Conservation (phyloP, 352 stramenopile genomes). For the Blastocystis sp. region DNA sequence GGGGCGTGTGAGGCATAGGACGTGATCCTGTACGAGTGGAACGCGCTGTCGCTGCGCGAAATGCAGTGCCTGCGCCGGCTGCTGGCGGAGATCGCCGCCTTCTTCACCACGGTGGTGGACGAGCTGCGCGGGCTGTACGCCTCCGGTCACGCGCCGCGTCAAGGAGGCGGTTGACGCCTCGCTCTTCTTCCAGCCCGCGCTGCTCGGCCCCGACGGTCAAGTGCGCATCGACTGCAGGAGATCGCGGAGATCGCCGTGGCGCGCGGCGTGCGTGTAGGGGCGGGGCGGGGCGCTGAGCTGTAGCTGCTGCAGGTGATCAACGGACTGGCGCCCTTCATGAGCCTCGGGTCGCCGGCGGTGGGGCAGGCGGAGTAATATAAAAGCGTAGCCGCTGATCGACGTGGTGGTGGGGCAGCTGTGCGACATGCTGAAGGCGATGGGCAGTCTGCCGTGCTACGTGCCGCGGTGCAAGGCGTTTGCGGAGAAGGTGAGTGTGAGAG, state of each 20-base stretch:
- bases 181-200: too few species aligned
- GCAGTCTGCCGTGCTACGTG: neutral
- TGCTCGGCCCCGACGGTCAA: neutral
- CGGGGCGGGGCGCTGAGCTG: neutral
- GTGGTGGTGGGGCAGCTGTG: slow-evolving; percentile 8
- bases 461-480: slow-evolving; percentile 26
- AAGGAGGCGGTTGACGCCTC: neutral
- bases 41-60: slow-evolving; percentile 32
- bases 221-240: slow-evolving; percentile 48
- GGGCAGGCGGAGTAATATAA: neutral
- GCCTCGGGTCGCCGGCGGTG: slow-evolving; percentile 35
- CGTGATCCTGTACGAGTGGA: slow-evolving; percentile 35
- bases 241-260: slow-evolving; percentile 20
- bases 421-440: slow-evolving; percentile 9
- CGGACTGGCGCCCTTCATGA: slow-evolving; percentile 46
- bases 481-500: neutral
- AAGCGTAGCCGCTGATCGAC: slow-evolving; percentile 43
- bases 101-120: slow-evolving; percentile 48
- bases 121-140: slow-evolving; percentile 22
- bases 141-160: slow-evolving; percentile 1
- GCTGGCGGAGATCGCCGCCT: neutral
- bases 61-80: neutral
- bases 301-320: slow-evolving; percentile 62
- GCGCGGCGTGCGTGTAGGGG: slow-evolving; percentile 5
- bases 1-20: too few species aligned